These are phyloP conservation scores for Rugosomyces carneus DNA, from an alignment of 1,284 basidiomycete genomes.

Conservation along the genomic window DNA sequence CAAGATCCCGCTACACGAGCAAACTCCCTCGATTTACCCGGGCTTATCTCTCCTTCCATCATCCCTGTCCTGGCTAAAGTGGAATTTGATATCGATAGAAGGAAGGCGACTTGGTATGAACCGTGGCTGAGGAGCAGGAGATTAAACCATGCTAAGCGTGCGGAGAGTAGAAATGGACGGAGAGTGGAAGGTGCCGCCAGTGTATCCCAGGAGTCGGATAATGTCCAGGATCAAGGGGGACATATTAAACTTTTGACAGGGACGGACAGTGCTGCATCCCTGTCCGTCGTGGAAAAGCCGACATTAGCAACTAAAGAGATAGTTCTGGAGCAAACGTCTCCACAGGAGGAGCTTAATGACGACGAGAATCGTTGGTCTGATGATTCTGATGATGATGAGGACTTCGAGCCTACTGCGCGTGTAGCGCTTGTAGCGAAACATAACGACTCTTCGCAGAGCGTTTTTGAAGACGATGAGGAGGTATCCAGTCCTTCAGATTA, in stretches of 20 bases:
- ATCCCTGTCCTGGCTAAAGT: constrained; percentile 82
- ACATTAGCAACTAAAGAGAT: constrained; percentile 14
- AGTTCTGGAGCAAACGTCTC: constrained; percentile 1
- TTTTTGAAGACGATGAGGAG: constrained; percentile 53
- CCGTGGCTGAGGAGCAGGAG: constrained; percentile 66
- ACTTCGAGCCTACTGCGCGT: constrained; percentile 27
- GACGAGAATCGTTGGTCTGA: constrained; percentile 25
- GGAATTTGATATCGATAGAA: constrained; percentile 79
- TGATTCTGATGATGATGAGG: constrained; percentile 22
- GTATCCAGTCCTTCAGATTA: constrained; percentile 32
- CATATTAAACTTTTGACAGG: constrained; percentile 49
- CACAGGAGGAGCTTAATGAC: constrained; percentile 22
- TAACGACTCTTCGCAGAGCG: constrained; percentile 32
- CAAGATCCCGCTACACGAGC: constrained; percentile 37
- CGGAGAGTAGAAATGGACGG: constrained; percentile 34
- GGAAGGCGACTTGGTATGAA: constrained; percentile 75
- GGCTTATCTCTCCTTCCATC: constrained; percentile 53
- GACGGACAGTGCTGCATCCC: constrained; percentile 28
- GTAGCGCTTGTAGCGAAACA: constrained; percentile 23
- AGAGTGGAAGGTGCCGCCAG: constrained; percentile 23
- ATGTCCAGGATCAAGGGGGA: constrained; percentile 25
- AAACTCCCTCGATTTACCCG: constrained; percentile 56
- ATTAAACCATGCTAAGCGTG: constrained; percentile 49
- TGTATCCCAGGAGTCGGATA: constrained; percentile 16
- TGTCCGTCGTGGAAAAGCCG: constrained; percentile 20